Base-by-base conservation (phyloP, 1,284 basidiomycete genomes). In the Irpex sp. region DNA sequence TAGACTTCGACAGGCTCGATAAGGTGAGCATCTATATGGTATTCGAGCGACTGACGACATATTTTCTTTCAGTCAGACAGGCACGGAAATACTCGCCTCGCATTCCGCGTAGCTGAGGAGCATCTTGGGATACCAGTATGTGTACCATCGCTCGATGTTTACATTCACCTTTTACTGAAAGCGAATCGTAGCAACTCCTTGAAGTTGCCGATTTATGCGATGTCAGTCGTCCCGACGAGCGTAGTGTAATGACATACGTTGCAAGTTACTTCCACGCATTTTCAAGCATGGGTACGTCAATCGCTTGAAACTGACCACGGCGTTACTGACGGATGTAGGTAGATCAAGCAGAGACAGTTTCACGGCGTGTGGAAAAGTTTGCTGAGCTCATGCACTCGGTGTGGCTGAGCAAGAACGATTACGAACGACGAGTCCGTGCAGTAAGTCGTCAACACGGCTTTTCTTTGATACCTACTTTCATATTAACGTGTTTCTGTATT, bases 241-340 rank as follows among this genome's bases (percentile, higher is more conserved):
- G 94, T 55, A 96, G 93, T 76, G 92, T 97, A 31, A 96, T 96
- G 94, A 96, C 93, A 2, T 97, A 96, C 69, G 88, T 96, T 60
- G 97, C 97, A 44, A 95, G 95, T 72, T 98, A 86, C 77, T 99
- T 99, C 82, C 97, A 99, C 75, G 97, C 97, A 0, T 99, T 99
- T 75, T 97, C 95, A 0, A 91, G 93, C 1, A 96, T 97, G 90
- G 94, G 95, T 94, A 68, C 66, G 85, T 74, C 36, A 26, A 48
- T 26, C 52, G 34, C 8, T 17, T 1, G 47, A 15, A 37, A 5
- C 13, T 34, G 13, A 31, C 26, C 6, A 31, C 2, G 8, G 26
- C n/a, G 40, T 54, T 37, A 6, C 58, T 31, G 44, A 31, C 2
- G 6, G 51, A 6, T 44, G 7, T 61, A 48, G 26, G 66, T 31